Percentiles rank a stretch among this genome's conserved stretches.
Evolutionary conservation across 352 stramenopile species (phyloP).

Genomic region (Halophytophthora batemanensis): DNA sequence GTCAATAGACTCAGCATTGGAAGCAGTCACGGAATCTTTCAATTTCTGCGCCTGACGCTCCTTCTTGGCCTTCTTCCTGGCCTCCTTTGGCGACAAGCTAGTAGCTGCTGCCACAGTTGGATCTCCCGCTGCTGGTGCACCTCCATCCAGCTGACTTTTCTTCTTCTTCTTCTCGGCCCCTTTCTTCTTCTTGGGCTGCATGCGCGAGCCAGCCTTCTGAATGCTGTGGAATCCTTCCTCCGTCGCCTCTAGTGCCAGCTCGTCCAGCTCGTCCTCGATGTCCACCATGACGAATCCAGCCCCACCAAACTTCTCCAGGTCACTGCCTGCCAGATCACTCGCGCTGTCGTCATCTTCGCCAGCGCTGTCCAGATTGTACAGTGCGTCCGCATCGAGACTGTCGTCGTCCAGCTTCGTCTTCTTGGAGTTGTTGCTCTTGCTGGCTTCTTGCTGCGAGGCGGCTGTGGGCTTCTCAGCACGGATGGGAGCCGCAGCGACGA

Average conservation of each 20-base stretch:
- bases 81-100: constrained; percentile 5
- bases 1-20: not conserved
- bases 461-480: constrained; percentile 5
- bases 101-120: not conserved
- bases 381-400: constrained; percentile 17
- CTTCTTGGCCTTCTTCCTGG: constrained; percentile 25
- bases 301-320: constrained; percentile 23
- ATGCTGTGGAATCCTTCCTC: constrained; percentile 22
- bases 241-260: constrained; percentile 31
- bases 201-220: constrained; percentile 6
- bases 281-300: constrained; percentile 41
- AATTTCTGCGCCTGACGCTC: constrained; percentile 20
- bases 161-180: constrained; percentile 20
- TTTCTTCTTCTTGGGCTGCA: constrained; percentile 15
- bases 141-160: constrained; percentile 4
- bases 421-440: constrained; percentile 17
- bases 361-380: constrained; percentile 27
- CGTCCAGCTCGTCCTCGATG: constrained; percentile 38
- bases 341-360: constrained; percentile 29
- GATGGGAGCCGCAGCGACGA: too few species aligned
- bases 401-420: constrained; percentile 28
- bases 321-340: constrained; percentile 16
- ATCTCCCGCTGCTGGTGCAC: not conserved
- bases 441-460: constrained; percentile 9
- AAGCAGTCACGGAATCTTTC: constrained; percentile 6